phyloP scores from a whole-genome alignment of 345 rosid genomes.

The Linum trigynum region DNA sequence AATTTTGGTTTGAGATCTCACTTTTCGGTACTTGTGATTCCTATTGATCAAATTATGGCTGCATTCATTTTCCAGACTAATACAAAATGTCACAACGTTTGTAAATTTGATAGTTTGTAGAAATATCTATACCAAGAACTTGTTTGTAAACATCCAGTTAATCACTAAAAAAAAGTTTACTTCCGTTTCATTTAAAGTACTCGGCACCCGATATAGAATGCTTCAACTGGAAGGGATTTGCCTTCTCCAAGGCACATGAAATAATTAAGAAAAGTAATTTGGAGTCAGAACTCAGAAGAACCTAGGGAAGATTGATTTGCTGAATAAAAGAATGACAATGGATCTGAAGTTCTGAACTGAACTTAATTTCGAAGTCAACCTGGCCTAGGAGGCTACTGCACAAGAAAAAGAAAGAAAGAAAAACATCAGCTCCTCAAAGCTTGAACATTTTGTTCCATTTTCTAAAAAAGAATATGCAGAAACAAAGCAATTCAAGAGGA shows the following conservation, averaged over 20 bases:
- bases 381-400: background rate
- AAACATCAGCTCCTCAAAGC: no score
- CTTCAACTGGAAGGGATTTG: slow-evolving; percentile 1
- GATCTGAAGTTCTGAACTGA: slow-evolving; percentile 3
- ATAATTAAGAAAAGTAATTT: background rate
- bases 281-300: slow-evolving; percentile 2
- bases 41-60: background rate
- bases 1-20: background rate
- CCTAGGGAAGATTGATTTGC: slow-evolving; percentile 18
- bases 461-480: slow-evolving; percentile 26
- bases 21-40: background rate
- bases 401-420: no score
- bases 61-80: no score
- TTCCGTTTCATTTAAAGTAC: slow-evolving; percentile 3
- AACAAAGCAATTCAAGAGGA: slow-evolving; percentile 18
- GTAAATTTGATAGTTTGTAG: no score
- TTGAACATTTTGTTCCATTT: no score
- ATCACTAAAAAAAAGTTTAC: background rate
- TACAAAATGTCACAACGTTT: no score
- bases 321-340: slow-evolving; percentile 8
- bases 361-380: slow-evolving; percentile 7
- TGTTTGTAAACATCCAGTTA: no score
- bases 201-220: background rate
- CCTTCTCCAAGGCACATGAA: slow-evolving; percentile 11
- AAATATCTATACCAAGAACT: no score